A percentile compares a stretch with the other conserved stretches of the same genome.
Evolutionary conservation across 371 early-diverging fungal species (phyloP).

Genomic region (Mucor irregularis): DNA sequence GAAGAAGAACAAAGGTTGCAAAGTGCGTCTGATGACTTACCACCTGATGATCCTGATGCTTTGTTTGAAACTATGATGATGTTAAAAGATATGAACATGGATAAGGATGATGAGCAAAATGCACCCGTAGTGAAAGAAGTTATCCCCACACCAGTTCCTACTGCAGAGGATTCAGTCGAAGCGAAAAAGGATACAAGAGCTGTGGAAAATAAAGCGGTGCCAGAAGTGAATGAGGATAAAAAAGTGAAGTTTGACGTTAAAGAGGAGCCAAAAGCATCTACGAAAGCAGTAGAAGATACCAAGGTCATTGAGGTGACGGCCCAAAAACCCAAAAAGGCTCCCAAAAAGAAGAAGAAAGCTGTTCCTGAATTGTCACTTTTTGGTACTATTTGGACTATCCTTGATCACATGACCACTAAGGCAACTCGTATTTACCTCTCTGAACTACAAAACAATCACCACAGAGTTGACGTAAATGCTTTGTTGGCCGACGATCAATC

Average conservation of each 20-base stretch:
- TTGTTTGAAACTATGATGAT: conserved; percentile 55
- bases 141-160: background rate
- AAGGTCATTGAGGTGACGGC: conserved; percentile 5
- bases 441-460: conserved; percentile 19
- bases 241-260: background rate
- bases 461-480: background rate
- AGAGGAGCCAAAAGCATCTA: background rate
- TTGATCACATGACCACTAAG: conserved; percentile 48
- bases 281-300: background rate
- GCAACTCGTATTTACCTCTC: conserved; percentile 40
- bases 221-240: background rate
- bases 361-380: conserved; percentile 49
- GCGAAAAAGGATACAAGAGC: background rate
- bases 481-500: conserved; percentile 18
- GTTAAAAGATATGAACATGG: conserved; percentile 41
- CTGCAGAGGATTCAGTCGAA: background rate
- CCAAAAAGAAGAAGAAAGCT: conserved; percentile 34
- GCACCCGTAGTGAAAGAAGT: background rate
- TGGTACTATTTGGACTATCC: conserved; percentile 56
- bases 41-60: conserved; percentile 33
- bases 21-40: conserved; percentile 15
- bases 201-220: no score
- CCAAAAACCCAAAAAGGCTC: conserved; percentile 8
- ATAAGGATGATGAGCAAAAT: conserved; percentile 15
- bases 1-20: background rate